Conservation (phyloP, 2,329 filamentous ascomycete genomes). For the Fusarium mangiferae region DNA sequence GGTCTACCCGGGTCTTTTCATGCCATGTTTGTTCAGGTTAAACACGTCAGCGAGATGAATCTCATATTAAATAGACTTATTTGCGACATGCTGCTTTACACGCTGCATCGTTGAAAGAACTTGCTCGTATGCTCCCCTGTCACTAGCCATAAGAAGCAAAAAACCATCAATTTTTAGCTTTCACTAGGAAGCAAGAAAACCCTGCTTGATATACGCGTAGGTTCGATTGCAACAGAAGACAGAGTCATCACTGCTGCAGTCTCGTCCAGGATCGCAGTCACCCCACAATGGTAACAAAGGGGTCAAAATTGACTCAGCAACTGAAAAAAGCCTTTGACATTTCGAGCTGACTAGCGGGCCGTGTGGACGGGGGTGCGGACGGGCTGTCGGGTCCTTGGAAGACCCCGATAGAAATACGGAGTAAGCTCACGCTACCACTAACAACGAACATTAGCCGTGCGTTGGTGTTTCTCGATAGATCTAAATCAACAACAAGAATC, state of each 20-base stretch:
- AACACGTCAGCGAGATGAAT: not conserved
- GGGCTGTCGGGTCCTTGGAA: constrained; percentile 48
- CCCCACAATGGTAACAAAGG: constrained; percentile 6
- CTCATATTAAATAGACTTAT: not conserved
- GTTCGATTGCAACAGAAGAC: not conserved
- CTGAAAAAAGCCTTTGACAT: not conserved
- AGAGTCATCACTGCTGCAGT: not conserved
- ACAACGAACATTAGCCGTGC: not conserved
- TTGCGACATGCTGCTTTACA: not conserved
- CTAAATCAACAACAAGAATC: not conserved
- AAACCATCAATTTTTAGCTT: not conserved
- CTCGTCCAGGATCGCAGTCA: not conserved
- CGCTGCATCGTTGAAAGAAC: not conserved
- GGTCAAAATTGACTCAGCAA: not conserved
- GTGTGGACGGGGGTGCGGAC: constrained; percentile 18
- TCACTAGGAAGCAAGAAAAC: not conserved
- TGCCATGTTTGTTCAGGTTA: not conserved
- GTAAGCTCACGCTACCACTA: not conserved
- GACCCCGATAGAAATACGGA: constrained; percentile 43
- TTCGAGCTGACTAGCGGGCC: constrained; percentile 5
- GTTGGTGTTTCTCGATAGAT: not conserved
- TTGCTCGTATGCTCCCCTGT: not conserved
- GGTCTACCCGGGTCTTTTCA: not conserved
- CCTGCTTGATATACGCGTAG: not conserved
- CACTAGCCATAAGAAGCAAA: not conserved